Base-by-base conservation (phyloP, 2,329 filamentous ascomycete genomes). In the Fusarium coicis region DNA sequence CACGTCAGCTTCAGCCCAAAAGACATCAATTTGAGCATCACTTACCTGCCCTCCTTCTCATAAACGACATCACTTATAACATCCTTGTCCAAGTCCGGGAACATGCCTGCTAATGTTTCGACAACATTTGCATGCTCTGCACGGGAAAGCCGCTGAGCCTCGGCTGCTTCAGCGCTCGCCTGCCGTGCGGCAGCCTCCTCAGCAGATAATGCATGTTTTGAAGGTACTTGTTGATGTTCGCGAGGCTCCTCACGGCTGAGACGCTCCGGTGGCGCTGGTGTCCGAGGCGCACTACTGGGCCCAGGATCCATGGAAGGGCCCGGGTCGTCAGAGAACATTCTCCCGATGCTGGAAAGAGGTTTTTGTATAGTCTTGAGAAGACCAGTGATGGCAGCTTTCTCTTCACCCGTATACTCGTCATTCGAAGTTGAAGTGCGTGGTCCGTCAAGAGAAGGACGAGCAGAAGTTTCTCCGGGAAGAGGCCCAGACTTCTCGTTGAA, bases 51-150 rank as follows among this genome's bases (percentile, higher is more conserved):
- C 83, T 98, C 92, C 84, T 99, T 98, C 85, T 97, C 91, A 81
- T 96, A 91, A 32, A 99, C 96, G 44, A 99, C 96, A 84, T 99
- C 96, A 78, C 95, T 95, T 79, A 99, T 98, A 42, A 99, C 89
- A 54, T 99, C 97, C 78, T 91, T 90, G 81, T 99, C 96, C 56
- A 99, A 85, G 79, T 97, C 95, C 2, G 96, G 96, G 81, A 99
- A 99, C 96, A 99, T 99, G 76, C 94, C 93, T 53, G 94, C 92
- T 64, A 99, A 84, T 40, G 96, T 98, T 83, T 98, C 96, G 6
- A 98, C 96, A 12, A 99, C 91, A 76, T 95, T 96, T 60, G 90
- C 87, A 82, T 98, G 95, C 85, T 99, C 96, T 62, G 92, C 92
- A 40, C 91, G 87, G 75, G 96, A 91, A 68, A 98, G 90, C 21